Evolutionary conservation across 2,329 filamentous ascomycete genomes (phyloP), one percentile per base, ranked within the genome.

Genomic region (Pseudogymnoascus verrucosus): DNA sequence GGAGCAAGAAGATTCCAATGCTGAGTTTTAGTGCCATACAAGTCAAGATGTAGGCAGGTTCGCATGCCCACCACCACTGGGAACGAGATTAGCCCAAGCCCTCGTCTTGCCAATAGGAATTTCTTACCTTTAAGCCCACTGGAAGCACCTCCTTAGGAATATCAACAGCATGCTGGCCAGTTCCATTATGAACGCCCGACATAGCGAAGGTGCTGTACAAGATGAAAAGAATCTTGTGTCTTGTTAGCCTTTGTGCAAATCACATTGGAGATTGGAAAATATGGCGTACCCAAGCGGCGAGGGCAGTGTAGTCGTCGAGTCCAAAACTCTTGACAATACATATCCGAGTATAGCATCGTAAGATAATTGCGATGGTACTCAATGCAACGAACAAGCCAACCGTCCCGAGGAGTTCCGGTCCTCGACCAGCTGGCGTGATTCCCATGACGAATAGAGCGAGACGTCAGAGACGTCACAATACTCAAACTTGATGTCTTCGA

Each of bases 1-100:
- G 75, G 11, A 79, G 69, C 0, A 80, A 71, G 26, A 79, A 76
- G 7, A 78, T 60, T 28, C 75, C 76, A 39, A 80, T 75, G 0
- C 77, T 77, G 11, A 75, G 73, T n/a, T 78, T 75, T 28, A 76
- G 70, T 21, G 75, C 68, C 39, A 76, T 72, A 1, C 76, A 77
- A 12, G 77, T 71, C 0, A 75, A 74, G 0, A 76, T 70, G 62
- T 81, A 80, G 2, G 77, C 63, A 2, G 76, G 69, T 61, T 71
- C 69, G n/a, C 64, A 67, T 23, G 62, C 63, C 65, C 67, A 71
- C 69, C 69, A 70, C 59, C 64, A 70, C 69, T 70, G 28, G 40
- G 11, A 21, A 61, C 40, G 37, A 59, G 40, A 3, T 61, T 12
- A 5, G 51, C 28, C 28, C 8, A 47, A 54, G n/a, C 8, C n/a